phyloP scores from a whole-genome alignment of 2,329 filamentous ascomycete species.

The Tolypocladium paradoxum region DNA sequence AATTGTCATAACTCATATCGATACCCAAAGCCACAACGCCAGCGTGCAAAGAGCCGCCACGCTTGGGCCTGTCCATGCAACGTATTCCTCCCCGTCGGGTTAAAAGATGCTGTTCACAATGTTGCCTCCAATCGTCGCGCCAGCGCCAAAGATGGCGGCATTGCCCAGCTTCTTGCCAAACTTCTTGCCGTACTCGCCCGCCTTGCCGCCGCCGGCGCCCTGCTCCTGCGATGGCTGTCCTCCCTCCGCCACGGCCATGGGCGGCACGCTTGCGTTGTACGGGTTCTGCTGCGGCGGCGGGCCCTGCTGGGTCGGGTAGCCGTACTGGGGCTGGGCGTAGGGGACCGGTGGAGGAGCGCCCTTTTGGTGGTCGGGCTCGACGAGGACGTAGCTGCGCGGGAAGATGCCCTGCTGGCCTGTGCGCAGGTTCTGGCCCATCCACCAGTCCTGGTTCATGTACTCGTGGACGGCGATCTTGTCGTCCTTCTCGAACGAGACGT shows the following conservation, averaged over 20 bases:
- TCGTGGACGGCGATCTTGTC: conserved; percentile 73
- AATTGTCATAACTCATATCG: background rate
- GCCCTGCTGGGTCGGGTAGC: conserved; percentile 27
- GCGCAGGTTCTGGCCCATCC: conserved; percentile 77
- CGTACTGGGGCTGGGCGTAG: conserved; percentile 25
- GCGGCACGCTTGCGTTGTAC: conserved; percentile 61
- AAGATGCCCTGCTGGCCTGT: conserved; percentile 87
- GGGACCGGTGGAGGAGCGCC: conserved; percentile 10
- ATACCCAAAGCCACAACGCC: background rate
- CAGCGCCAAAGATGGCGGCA: conserved; percentile 80
- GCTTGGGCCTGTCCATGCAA: background rate
- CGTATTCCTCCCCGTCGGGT: background rate
- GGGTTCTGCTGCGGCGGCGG: conserved; percentile 44
- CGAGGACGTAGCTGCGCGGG: conserved; percentile 78
- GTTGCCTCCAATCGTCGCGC: conserved; percentile 81
- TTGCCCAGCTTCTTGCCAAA: conserved; percentile 85
- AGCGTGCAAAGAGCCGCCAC: background rate
- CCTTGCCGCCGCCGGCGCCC: conserved; percentile 43
- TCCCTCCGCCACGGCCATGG: conserved; percentile 59
- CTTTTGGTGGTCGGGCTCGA: conserved; percentile 50
- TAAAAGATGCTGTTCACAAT: conserved; percentile 88
- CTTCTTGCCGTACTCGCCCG: conserved; percentile 75
- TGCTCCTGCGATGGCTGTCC: conserved; percentile 27
- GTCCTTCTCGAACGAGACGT: conserved; percentile 69
- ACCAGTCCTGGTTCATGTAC: conserved; percentile 97